phyloP scores from a whole-genome alignment of 2,329 filamentous ascomycete species.

The Fragosphaeria purpurea region DNA sequence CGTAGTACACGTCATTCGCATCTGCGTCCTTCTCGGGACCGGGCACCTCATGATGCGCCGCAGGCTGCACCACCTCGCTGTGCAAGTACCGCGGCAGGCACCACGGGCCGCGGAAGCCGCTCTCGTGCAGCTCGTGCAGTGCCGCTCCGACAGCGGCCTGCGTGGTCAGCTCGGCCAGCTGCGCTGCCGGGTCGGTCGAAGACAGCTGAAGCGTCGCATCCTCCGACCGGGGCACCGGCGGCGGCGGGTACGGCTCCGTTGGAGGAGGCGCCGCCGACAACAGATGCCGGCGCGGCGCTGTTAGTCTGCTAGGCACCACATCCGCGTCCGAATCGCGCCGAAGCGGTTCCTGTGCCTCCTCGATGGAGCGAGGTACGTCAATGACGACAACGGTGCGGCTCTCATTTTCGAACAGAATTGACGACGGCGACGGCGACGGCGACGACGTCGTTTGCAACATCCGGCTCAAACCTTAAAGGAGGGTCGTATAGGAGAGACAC shows the following conservation, averaged over 20 bases:
- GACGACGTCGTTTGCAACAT: neutral
- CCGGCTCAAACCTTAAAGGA: neutral
- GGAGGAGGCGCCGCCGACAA: constrained; percentile 34
- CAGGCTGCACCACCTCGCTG: too few species aligned
- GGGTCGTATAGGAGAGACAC: too few species aligned
- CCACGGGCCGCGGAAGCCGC: constrained; percentile 32
- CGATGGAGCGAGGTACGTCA: constrained; percentile 61
- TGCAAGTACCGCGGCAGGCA: constrained; percentile 26
- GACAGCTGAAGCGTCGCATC: too few species aligned
- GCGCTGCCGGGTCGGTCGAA: constrained; percentile 29
- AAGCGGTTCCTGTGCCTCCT: constrained; percentile 47
- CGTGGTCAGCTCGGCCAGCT: constrained; percentile 45
- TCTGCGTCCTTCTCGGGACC: neutral
- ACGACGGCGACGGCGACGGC: constrained; percentile 12
- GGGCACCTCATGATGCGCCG: neutral
- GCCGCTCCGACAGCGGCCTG: constrained; percentile 35
- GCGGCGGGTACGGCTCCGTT: constrained; percentile 27
- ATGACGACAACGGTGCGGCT: constrained; percentile 45
- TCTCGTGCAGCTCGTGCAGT: constrained; percentile 25
- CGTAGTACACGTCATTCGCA: constrained; percentile 9
- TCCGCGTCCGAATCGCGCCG: too few species aligned
- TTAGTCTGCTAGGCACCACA: too few species aligned
- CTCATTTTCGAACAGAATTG: constrained; percentile 44
- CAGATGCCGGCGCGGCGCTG: constrained; percentile 23
- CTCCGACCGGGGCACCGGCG: too few species aligned